Conservation (phyloP, 371 early-diverging fungal species). For the Mucor velutinosus region DNA sequence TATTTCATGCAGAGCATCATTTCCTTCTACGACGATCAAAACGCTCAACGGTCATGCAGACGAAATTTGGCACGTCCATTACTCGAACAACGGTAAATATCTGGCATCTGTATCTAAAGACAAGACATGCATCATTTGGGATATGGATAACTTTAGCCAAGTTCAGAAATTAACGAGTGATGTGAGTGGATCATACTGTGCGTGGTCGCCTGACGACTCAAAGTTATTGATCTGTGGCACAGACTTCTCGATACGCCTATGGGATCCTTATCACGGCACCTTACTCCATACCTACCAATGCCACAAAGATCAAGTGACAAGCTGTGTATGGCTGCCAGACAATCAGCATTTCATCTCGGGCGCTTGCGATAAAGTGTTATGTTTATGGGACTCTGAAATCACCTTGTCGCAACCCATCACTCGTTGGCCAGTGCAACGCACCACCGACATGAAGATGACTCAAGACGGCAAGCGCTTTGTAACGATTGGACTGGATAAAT, state of each 20-base stretch:
- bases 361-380: conserved; percentile 74
- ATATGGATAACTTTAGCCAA: conserved; percentile 57
- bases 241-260: conserved; percentile 77
- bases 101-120: conserved; percentile 94
- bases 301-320: conserved; percentile 76
- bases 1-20: neutral
- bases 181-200: conserved; percentile 71
- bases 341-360: conserved; percentile 78
- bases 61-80: conserved; percentile 95
- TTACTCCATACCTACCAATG: conserved; percentile 50
- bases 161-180: conserved; percentile 51
- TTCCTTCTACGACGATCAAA: conserved; percentile 55
- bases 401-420: conserved; percentile 53
- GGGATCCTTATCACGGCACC: conserved; percentile 75
- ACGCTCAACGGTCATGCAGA: conserved; percentile 80
- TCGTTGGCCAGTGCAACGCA: conserved; percentile 72
- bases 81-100: conserved; percentile 83
- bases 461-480: conserved; percentile 74
- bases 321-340: conserved; percentile 86
- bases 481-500: conserved; percentile 70
- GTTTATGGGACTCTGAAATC: conserved; percentile 64
- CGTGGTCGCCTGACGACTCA: conserved; percentile 90
- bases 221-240: conserved; percentile 78
- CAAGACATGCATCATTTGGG: conserved; percentile 87
- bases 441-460: conserved; percentile 84